Conservation (phyloP, 2,329 filamentous ascomycete genomes). For the Apiospora marii region DNA sequence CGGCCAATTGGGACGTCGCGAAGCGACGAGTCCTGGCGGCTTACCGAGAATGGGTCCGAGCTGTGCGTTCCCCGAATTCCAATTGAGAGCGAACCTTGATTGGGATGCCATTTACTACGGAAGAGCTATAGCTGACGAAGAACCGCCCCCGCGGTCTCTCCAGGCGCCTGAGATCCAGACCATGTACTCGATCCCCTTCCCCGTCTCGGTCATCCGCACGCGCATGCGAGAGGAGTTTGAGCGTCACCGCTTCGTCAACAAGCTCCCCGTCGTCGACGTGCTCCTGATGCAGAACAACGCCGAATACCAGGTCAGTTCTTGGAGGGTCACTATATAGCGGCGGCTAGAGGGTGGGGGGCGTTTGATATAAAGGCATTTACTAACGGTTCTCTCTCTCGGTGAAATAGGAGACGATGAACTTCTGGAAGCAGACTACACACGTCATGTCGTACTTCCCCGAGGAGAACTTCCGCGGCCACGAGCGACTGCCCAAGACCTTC, state of each 20-base stretch:
- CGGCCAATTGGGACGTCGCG: slow-evolving; percentile 88
- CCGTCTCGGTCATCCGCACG: slow-evolving; percentile 86
- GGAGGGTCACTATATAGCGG: not conserved
- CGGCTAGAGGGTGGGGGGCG: not conserved
- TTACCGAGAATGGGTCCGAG: slow-evolving; percentile 95
- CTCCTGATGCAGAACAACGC: slow-evolving; percentile 89
- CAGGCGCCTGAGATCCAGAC: slow-evolving; percentile 96
- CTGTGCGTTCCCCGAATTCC: slow-evolving; percentile 74
- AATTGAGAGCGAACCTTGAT: not conserved
- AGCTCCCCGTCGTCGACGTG: slow-evolving; percentile 87
- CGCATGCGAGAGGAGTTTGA: slow-evolving; percentile 98
- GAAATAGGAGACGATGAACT: slow-evolving; percentile 97
- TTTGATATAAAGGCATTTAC: not conserved
- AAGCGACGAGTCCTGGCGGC: slow-evolving; percentile 84
- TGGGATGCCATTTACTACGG: not conserved
- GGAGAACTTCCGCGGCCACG: slow-evolving; percentile 78
- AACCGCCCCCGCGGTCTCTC: slow-evolving; percentile 26
- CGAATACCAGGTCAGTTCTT: slow-evolving; percentile 81
- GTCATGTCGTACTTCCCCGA: slow-evolving; percentile 96
- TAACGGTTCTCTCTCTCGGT: not conserved
- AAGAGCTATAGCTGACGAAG: not conserved
- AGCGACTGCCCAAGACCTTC: slow-evolving; percentile 86
- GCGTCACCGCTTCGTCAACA: slow-evolving; percentile 90
- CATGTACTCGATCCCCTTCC: slow-evolving; percentile 94
- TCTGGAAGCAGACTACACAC: slow-evolving; percentile 97